Evolutionary conservation across 129 eudicot genomes (phyloP), one percentile per base, ranked within the genome.

Genomic region (Centaurea solstitialis): DNA sequence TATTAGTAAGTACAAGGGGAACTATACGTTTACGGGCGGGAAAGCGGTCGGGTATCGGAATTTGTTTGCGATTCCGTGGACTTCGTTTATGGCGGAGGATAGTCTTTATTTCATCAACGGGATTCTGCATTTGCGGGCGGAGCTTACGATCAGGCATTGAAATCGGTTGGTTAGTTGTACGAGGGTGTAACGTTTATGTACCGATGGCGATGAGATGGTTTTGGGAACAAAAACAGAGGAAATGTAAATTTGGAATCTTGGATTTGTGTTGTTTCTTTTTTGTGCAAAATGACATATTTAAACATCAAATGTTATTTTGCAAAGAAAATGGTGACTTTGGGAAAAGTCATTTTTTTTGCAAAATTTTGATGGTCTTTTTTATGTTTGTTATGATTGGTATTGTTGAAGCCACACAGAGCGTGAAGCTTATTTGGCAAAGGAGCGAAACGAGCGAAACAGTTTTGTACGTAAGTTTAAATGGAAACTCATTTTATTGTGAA

Each of bases 1-100:
- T 65, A 47, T 86, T 0, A 91, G 92, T 72, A 92, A 92, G 86
- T 92, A 90, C 61, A 92, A 92, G 74, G 97, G 97, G 21, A 92
- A 83, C 50, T 92, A 92, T 76, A 92, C 97, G 0, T 92, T 92
- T 24, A 90, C 94, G 0, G 94, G 97, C 40, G 97, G 94, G 1
- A 92, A 92, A 82, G 97, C 97, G 3, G 97, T 92, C 41, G 97
- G 97, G 6, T 92, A 92, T 79, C 82, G 95, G 0, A 90, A 92
- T 83, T 76, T 92, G 71, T 92, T 92, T 77, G 91, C 90, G 1
- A 83, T 88, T 17, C 93, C 91, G 13, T 92, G 97, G 97, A 87
- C 94, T 7, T 87, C 93, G 6, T 90, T 92, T 77, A 81, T 90
- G 87, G 91, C 97, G 0, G 96, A 91, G 7, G 93, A 89, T 24